These are phyloP conservation scores for Cytospora mali DNA, from an alignment of 2,329 filamentous ascomycete genomes.

Conservation along the genomic window DNA sequence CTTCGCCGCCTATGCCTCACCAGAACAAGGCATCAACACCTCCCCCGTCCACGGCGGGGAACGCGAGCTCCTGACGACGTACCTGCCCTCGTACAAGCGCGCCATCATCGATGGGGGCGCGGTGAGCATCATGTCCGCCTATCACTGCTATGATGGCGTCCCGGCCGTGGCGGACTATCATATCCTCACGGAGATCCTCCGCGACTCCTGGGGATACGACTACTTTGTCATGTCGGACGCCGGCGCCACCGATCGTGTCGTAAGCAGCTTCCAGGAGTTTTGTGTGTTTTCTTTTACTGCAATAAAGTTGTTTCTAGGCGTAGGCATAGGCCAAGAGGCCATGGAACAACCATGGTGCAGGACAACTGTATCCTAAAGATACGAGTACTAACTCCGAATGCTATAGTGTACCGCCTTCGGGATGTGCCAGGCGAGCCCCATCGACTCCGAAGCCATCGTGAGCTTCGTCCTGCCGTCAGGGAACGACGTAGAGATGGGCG, in stretches of 20 bases:
- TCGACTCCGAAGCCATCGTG: conserved; percentile 68
- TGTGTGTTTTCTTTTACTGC: too few species aligned
- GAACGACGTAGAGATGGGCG: conserved; percentile 76
- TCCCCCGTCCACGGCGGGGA: conserved; percentile 59
- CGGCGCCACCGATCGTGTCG: conserved; percentile 69
- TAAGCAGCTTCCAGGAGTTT: too few species aligned
- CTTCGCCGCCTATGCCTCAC: conserved; percentile 68
- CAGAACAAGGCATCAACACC: conserved; percentile 74
- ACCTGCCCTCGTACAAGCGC: conserved; percentile 65
- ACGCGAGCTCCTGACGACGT: conserved; percentile 57
- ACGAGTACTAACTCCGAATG: too few species aligned
- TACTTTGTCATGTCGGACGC: conserved; percentile 68
- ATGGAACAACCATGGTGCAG: too few species aligned
- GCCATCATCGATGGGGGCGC: conserved; percentile 72
- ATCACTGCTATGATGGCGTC: conserved; percentile 74
- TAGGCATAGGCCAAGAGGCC: too few species aligned
- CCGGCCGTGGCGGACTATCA: conserved; percentile 68
- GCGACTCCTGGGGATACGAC: conserved; percentile 71
- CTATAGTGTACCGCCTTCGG: conserved; percentile 66
- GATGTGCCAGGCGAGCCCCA: conserved; percentile 61
- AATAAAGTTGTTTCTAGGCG: too few species aligned
- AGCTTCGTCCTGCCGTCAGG: conserved; percentile 63
- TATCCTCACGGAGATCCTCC: conserved; percentile 67
- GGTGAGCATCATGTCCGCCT: conserved; percentile 72
- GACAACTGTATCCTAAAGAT: too few species aligned